Percentiles rank a stretch among this genome's conserved stretches.
Conservation (phyloP, 495 filamentous ascomycete genomes). For the Penicillium samsonianum region DNA sequence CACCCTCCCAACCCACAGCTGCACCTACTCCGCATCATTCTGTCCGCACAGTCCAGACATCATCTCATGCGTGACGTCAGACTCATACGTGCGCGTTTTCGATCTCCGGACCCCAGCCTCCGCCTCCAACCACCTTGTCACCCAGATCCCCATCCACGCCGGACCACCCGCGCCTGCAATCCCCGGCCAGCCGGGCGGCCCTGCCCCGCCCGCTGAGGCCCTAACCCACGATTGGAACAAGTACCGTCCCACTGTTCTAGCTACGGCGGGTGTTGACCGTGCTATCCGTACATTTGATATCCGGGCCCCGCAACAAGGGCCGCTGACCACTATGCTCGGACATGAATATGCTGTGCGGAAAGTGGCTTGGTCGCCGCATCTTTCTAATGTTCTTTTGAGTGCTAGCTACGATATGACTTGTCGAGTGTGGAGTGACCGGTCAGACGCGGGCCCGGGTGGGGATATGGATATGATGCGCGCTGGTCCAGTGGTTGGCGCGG, state of each 20-base stretch:
- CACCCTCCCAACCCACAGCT: constrained; percentile 85
- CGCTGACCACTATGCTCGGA: constrained; percentile 68
- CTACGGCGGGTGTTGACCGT: constrained; percentile 87
- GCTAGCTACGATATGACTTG: constrained; percentile 98
- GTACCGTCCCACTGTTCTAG: constrained; percentile 79
- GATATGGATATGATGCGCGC: constrained; percentile 44
- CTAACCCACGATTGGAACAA: constrained; percentile 99
- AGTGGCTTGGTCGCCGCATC: constrained; percentile 88
- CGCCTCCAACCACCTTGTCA: constrained; percentile 77
- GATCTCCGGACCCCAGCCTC: constrained; percentile 82
- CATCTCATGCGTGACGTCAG: constrained; percentile 78
- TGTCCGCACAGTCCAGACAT: constrained; percentile 76
- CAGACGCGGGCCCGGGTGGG: constrained; percentile 54
- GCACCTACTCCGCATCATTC: constrained; percentile 86
- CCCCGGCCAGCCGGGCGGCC: constrained; percentile 37
- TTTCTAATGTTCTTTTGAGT: constrained; percentile 77
- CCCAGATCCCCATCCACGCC: constrained; percentile 76
- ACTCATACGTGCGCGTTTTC: constrained; percentile 84
- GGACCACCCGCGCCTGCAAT: constrained; percentile 46
- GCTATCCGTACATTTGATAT: constrained; percentile 87
- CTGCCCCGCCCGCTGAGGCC: constrained; percentile 65
- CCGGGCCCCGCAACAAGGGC: constrained; percentile 68
- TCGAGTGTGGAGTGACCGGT: constrained; percentile 80
- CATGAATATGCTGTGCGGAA: constrained; percentile 89
- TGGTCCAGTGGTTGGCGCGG: constrained; percentile 54